Base-by-base conservation (phyloP, 495 filamentous ascomycete species). In the Cercophora samala region DNA sequence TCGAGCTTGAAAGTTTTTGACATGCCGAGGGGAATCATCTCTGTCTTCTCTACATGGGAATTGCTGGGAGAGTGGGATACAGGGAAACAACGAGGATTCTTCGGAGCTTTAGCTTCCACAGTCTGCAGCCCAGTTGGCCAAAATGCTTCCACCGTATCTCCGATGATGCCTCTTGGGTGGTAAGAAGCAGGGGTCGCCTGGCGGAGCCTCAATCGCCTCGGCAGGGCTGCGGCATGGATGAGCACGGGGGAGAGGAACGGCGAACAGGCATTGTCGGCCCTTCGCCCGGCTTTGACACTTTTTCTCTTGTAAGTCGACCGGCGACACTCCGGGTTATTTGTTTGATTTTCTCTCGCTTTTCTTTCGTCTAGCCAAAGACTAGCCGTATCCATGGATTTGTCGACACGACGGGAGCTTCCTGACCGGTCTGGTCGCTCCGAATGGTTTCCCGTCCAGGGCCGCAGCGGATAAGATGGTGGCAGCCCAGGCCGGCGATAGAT, bases 191-290 rank as follows among this genome's bases (percentile, higher is more conserved):
- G 58, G 58, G 58, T 60, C 21, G 17, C 22, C 25, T 24, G 21
- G 58, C 58, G 58, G 58, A 60, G 58, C 58, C 58, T 60, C 58
- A 60, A 21, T 60, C 58, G 58, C 58, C 58, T 60, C 58, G 21
- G 58, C 58, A 60, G 58, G 58, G 58, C 58, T 60, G 58, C 22
- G 23, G 58, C 58, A 60, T 24, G 58, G 58, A 60, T 29, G 4
- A 29, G 18, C 5, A 21, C 53, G 58, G 58, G 25, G 58, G 25
- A 60, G 58, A 60, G 58, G 58, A 21, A 60, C 25, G 17, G 21
- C 19, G 53, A n/a, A 56, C 53, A 21, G 53, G 53, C n/a, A 23
- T 64, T 65, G 25, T 69, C 69, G 64, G 69, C 64, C 60, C 66
- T 68, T 60, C 18, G 66, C 62, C 66, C 69, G 66, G 26, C 55